phyloP scores from a whole-genome alignment of 164 flowering plant species.

The Vitis rotundifolia region DNA sequence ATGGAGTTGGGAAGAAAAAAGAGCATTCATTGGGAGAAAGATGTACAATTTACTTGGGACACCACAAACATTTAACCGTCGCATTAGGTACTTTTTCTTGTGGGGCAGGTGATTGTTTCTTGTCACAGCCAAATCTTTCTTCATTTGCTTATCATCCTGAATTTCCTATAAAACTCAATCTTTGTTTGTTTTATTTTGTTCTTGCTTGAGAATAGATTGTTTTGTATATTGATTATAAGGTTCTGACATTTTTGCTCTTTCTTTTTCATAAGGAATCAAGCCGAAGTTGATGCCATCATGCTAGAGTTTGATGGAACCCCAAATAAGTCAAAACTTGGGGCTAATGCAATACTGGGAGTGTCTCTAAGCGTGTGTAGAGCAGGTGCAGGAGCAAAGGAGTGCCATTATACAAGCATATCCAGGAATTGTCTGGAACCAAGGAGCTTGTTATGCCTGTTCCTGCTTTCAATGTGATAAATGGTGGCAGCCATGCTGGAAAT shows the following conservation, averaged over 20 bases:
- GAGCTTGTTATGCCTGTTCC: slow-evolving; percentile 99
- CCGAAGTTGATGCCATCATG: slow-evolving; percentile 83
- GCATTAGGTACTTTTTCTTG: neutral
- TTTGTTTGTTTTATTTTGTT: neutral
- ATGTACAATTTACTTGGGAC: neutral
- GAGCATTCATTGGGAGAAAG: neutral
- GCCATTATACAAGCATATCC: slow-evolving; percentile 90
- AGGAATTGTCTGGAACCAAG: slow-evolving; percentile 81
- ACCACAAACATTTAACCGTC: neutral
- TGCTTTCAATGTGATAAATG: slow-evolving; percentile 96
- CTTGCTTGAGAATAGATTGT: neutral
- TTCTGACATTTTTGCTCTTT: slow-evolving; percentile 8
- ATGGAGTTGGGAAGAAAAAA: neutral
- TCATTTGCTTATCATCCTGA: neutral
- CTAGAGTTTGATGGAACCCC: slow-evolving; percentile 94
- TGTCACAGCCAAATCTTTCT: neutral
- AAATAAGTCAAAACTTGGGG: slow-evolving; percentile 89
- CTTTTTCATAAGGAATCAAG: slow-evolving; percentile 58
- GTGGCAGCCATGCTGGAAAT: slow-evolving; percentile 98
- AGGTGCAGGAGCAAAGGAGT: slow-evolving; percentile 92
- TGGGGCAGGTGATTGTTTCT: neutral
- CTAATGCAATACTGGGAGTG: slow-evolving; percentile 92
- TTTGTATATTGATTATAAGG: neutral
- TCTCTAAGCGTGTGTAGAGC: slow-evolving; percentile 93
- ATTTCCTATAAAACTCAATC: neutral